Conservation (phyloP, 768 basidiomycete genomes). For the Clathrus columnatus region DNA sequence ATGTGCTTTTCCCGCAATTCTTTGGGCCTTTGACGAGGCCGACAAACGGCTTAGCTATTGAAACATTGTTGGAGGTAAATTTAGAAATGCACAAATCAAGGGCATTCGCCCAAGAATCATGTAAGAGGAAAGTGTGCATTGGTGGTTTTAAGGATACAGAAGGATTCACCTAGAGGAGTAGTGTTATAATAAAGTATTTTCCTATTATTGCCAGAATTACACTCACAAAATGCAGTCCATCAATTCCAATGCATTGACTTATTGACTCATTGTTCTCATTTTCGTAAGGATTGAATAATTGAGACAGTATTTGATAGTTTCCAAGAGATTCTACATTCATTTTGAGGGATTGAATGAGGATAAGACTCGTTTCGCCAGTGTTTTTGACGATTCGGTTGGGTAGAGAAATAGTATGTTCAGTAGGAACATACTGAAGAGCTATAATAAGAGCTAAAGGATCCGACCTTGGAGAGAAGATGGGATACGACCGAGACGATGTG, state of each 20-base stretch:
- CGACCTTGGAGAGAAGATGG: constrained; percentile 68
- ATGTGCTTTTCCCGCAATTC: constrained; percentile 85
- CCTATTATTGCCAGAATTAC: not conserved
- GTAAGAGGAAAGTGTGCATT: constrained; percentile 26
- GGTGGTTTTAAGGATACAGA: constrained; percentile 25
- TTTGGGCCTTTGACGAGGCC: constrained; percentile 79
- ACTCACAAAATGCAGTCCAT: constrained; percentile 42
- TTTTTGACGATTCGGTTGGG: constrained; percentile 13
- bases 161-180: constrained; percentile 30
- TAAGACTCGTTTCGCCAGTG: constrained; percentile 21
- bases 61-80: not conserved
- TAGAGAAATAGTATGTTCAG: constrained; percentile 14
- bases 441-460: constrained; percentile 61
- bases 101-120: constrained; percentile 28
- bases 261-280: constrained; percentile 27
- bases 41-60: constrained; percentile 24
- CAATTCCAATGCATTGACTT: constrained; percentile 34
- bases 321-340: constrained; percentile 64
- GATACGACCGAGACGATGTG: constrained; percentile 26
- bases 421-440: constrained; percentile 19
- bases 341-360: constrained; percentile 47
- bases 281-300: constrained; percentile 47
- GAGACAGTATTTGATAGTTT: constrained; percentile 49
- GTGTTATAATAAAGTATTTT: constrained; percentile 19
- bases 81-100: constrained; percentile 12